These are phyloP conservation scores for Ophiocordyceps polyrhachis-furcata DNA, from an alignment of 2,329 filamentous ascomycete species.

Conservation along the genomic window DNA sequence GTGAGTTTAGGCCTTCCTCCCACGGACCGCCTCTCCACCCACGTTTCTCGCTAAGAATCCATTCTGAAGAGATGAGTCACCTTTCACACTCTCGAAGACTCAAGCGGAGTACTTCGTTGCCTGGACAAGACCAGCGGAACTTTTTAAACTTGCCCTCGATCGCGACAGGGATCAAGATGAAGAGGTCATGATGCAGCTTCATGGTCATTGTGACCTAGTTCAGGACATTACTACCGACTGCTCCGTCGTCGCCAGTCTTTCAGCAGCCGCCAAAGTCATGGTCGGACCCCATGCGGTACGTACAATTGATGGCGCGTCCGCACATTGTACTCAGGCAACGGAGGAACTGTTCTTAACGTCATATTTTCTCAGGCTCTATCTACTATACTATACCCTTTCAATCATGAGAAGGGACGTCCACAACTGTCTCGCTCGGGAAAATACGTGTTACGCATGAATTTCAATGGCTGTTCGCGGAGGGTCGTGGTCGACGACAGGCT, in stretches of 20 bases:
- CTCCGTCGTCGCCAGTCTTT: conserved; percentile 89
- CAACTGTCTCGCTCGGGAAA: conserved; percentile 60
- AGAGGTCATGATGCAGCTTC: conserved; percentile 34
- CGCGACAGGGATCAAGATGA: conserved; percentile 14
- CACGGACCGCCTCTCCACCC: no score
- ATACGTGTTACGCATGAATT: conserved; percentile 82
- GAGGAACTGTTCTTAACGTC: neutral
- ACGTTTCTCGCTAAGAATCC: neutral
- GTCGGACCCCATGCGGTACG: conserved; percentile 50
- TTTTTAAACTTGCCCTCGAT: conserved; percentile 20
- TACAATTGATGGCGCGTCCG: neutral
- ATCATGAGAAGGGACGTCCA: conserved; percentile 37
- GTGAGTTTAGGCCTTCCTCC: conserved; percentile 25
- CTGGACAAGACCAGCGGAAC: conserved; percentile 63
- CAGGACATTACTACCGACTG: conserved; percentile 95
- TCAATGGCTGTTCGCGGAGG: conserved; percentile 81
- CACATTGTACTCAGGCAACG: no score
- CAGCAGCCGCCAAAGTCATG: conserved; percentile 54
- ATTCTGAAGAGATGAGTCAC: conserved; percentile 41
- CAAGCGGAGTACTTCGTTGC: conserved; percentile 62
- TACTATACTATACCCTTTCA: conserved; percentile 58
- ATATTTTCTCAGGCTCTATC: conserved; percentile 38
- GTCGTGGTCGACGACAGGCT: conserved; percentile 81
- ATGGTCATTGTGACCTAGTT: conserved; percentile 57
- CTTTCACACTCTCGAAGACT: conserved; percentile 52